Evolutionary conservation across 192 early-diverging fungal species (phyloP).

Genomic region (Piromyces finnis): DNA sequence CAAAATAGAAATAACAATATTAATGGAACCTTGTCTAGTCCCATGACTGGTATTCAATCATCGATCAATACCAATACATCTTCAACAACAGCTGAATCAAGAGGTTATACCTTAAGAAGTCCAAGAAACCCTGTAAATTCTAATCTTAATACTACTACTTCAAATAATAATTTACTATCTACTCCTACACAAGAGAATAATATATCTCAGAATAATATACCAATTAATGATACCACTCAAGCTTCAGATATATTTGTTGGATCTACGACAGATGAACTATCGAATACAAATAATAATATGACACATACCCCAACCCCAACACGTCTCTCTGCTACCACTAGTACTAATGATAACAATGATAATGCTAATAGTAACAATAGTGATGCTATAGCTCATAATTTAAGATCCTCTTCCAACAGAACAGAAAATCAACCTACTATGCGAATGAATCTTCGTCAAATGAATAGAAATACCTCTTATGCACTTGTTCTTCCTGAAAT

Average conservation of each 20-base stretch:
- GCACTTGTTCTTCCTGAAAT: not conserved
- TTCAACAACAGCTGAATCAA: not conserved
- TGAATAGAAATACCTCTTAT: not conserved
- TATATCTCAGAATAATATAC: no score
- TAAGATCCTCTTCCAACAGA: not conserved
- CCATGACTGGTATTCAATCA: no score
- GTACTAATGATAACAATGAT: not conserved
- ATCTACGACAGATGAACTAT: not conserved
- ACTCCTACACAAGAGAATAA: not conserved
- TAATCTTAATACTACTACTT: not conserved
- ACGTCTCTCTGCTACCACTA: not conserved
- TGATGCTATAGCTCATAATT: not conserved
- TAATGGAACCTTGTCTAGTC: not conserved
- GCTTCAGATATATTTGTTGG: no score
- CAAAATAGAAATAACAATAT: no score
- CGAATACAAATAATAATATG: not conserved
- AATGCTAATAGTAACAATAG: not conserved
- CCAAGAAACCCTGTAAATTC: not conserved
- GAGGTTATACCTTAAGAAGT: not conserved
- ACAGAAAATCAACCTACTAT: slow-evolving; percentile 11
- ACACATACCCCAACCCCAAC: no score
- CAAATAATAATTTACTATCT: not conserved
- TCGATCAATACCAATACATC: not conserved
- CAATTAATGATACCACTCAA: not conserved
- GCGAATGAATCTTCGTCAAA: slow-evolving; percentile 12